These are phyloP conservation scores for Scytalidium lignicola DNA, from an alignment of 2,329 filamentous ascomycete genomes.

Conservation along the genomic window DNA sequence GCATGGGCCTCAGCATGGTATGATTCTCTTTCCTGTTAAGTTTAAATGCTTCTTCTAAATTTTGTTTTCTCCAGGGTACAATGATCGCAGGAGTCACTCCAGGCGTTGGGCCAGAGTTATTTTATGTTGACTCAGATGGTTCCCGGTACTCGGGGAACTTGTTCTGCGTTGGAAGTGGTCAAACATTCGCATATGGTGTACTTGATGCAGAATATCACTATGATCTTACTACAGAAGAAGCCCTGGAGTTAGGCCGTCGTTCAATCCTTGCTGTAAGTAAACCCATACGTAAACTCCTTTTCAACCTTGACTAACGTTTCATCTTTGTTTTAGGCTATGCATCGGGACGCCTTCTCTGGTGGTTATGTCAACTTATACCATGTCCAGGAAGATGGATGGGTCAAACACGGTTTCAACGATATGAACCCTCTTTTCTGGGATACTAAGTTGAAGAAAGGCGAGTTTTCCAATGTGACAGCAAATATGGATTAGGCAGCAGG, in stretches of 20 bases:
- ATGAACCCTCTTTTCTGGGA: constrained; percentile 99
- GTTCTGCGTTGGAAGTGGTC: constrained; percentile 96
- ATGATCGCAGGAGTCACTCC: constrained; percentile 98
- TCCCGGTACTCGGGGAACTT: constrained; percentile 89
- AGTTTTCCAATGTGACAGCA: not conserved
- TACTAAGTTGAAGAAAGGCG: constrained; percentile 88
- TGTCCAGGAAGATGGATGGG: constrained; percentile 98
- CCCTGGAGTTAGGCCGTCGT: constrained; percentile 81
- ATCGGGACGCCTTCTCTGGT: constrained; percentile 97
- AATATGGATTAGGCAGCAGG: no score
- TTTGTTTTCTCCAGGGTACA: constrained; percentile 56
- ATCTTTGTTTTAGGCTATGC: constrained; percentile 50
- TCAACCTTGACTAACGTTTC: no score
- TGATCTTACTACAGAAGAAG: constrained; percentile 80
- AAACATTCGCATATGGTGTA: constrained; percentile 98
- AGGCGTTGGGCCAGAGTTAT: constrained; percentile 79
- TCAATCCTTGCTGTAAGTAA: constrained; percentile 73
- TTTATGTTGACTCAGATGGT: constrained; percentile 98
- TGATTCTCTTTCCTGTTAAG: no score
- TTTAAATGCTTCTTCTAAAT: no score
- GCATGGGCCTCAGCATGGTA: constrained; percentile 86
- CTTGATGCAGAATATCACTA: constrained; percentile 93
- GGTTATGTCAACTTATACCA: constrained; percentile 99
- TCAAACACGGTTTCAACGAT: constrained; percentile 96
- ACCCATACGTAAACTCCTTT: no score